phyloP scores from a whole-genome alignment of 805 yeast genomes.

The Yamadazyma takamatsuzukensis region DNA sequence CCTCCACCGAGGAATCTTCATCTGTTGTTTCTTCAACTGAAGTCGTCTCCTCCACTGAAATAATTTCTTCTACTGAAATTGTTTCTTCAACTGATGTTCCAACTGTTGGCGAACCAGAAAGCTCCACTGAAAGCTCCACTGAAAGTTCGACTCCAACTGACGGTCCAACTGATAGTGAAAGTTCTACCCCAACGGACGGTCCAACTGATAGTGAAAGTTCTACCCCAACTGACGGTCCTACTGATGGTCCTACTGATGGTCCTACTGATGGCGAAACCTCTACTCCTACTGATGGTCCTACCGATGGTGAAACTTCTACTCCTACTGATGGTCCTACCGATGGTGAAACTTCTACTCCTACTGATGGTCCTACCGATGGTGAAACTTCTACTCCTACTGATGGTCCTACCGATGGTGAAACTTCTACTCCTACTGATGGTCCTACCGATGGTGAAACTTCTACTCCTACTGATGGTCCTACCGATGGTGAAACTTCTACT shows the following conservation, averaged over 20 bases:
- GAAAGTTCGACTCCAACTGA: background rate
- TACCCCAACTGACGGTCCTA: too few species aligned
- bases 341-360: background rate
- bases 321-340: constrained; percentile 1
- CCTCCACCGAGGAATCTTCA: background rate
- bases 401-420: constrained; percentile 2
- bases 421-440: constrained; percentile 12
- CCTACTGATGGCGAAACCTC: too few species aligned
- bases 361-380: background rate
- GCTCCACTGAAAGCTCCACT: constrained; percentile 1
- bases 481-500: background rate
- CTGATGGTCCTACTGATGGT: too few species aligned
- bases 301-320: background rate
- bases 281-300: constrained; percentile 5
- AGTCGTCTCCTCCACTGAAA: background rate
- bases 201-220: background rate
- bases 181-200: background rate
- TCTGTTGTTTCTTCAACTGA: background rate
- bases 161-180: background rate
- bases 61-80: constrained; percentile 1
- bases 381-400: constrained; percentile 5
- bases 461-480: background rate
- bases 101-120: background rate
- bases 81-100: background rate
- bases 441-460: constrained; percentile 9